Percentiles rank a stretch among this genome's conserved stretches.
Evolutionary conservation across 2,329 filamentous ascomycete species (phyloP).

Genomic region (Clathrospora elynae): DNA sequence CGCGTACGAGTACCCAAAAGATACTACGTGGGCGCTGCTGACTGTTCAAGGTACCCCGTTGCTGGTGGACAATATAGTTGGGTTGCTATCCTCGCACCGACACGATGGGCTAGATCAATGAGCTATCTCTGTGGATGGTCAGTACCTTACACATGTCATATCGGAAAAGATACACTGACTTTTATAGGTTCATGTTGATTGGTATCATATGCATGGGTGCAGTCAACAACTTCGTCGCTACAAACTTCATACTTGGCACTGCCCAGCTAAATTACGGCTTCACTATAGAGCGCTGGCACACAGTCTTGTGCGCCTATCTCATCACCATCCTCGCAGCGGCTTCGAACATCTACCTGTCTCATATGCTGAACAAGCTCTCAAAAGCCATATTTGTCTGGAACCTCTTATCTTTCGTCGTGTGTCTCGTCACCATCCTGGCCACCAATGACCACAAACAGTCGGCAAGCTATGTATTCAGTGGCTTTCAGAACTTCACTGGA

Average conservation of each 20-base stretch:
- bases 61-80: conserved; percentile 64
- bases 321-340: conserved; percentile 53
- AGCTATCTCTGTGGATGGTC: conserved; percentile 51
- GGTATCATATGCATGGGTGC: conserved; percentile 60
- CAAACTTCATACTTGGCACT: conserved; percentile 62
- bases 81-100: conserved; percentile 62
- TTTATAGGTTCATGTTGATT: conserved; percentile 28
- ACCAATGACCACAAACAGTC: conserved; percentile 60
- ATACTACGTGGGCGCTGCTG: neutral
- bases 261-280: conserved; percentile 59
- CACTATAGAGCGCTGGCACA: conserved; percentile 62
- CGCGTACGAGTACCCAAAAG: conserved; percentile 33
- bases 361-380: conserved; percentile 58
- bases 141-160: conserved; percentile 37
- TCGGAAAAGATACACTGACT: neutral
- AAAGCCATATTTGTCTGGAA: conserved; percentile 60
- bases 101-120: conserved; percentile 41
- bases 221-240: conserved; percentile 59
- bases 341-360: conserved; percentile 58
- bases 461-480: conserved; percentile 60
- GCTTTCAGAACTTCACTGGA: conserved; percentile 61
- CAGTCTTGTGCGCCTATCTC: conserved; percentile 58
- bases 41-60: conserved; percentile 53
- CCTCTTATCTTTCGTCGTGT: conserved; percentile 58
- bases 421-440: conserved; percentile 59